Base-by-base conservation (phyloP, 441 rosid species). In the Eruca vesicaria region DNA sequence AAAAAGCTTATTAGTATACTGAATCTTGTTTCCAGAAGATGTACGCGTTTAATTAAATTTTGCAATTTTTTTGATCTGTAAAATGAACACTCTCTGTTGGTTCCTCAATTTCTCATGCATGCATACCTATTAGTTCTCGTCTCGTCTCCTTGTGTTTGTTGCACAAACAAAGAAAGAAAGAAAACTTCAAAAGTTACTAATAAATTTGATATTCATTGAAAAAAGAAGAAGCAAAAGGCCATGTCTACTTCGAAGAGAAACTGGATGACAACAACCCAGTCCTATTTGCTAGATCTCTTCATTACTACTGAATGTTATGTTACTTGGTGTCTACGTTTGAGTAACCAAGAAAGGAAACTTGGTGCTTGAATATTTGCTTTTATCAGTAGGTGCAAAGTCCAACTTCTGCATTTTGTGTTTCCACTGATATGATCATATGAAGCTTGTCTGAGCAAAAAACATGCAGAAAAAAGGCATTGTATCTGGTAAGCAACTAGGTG, bases 401-500 rank as follows among this genome's bases (percentile, higher is more conserved):
- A 94, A 65, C 71, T 92, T 96, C 81, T 56, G 84, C 97, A 90
- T 88, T n/a, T 84, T 94, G 99, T 61, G 78, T 82, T 57, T 92
- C 94, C 62, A 94, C 83, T 60, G 88, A 82, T 23, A 23, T 71
- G 90, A 97, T 64, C n/a, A n/a, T n/a, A n/a, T n/a, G n/a, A 92
- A 76, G 66, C 98, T 97, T 19, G 90, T 89, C 85, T 92, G 85
- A 9, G 84, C 84, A 74, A 90, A 96, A 82, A 87, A 94, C 99
- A 97, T 94, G 84, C 83, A 84, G 16, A 58, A 63, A n/a, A 61
- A 79, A 81, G 50, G 3, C 72, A 70, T 31, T 60, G n/a, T n/a
- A n/a, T n/a, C n/a, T n/a, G n/a, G n/a, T n/a, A 63, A 60, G 53
- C 68, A 70, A 19, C 80, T 64, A 60, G 63, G 65, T 41, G 59